Evolutionary conservation across 306 rosid genomes (phyloP), one percentile per base, ranked within the genome.

Genomic region (Prunus kanzakura): DNA sequence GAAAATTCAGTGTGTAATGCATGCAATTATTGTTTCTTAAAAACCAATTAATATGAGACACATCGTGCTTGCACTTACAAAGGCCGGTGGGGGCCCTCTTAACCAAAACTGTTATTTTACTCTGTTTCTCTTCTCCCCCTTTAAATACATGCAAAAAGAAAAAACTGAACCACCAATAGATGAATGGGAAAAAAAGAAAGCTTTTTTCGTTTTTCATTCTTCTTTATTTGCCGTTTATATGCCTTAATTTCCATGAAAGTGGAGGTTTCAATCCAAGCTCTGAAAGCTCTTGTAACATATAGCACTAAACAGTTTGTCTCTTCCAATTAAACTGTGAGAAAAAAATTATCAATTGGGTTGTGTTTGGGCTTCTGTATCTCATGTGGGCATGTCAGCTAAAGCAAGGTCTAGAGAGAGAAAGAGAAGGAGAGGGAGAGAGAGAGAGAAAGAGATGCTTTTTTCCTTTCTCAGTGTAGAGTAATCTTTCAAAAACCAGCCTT

Each of bases 341-440:
- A 55, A 73, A 52, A 56, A 71, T 61, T 20, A 41, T 56, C 27
- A 23, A 14, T 69, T 63, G 69, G 35, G 73, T 51, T 78, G 3
- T 3, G 10, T 63, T 38, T 65, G 60, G 71, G 43, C 41, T 47
- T 79, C 69, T 45, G 73, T 57, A 54, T 60, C 72, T 84, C 89
- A 83, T 80, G 81, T 65, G 89, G 83, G 71, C 51, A 29, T 84
- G 89, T 77, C 88, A 80, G 89, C 78, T 80, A 78, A 86, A 81
- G 80, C 52, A 20, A 75, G 69, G 66, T 64, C 51, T 73, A 63
- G 73, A 56, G 72, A 46, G 70, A 11, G 65, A 60, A 4, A 13
- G 51, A 79, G 30, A 49, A 46, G 30, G 49, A 35, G 61, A 70
- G 25, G 32, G 20, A 45, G 67, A 72, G 72, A 69, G 73, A 35